These are phyloP conservation scores for Pestalotiopsis sp. DNA, from an alignment of 2,329 filamentous ascomycete species.

Conservation along the genomic window DNA sequence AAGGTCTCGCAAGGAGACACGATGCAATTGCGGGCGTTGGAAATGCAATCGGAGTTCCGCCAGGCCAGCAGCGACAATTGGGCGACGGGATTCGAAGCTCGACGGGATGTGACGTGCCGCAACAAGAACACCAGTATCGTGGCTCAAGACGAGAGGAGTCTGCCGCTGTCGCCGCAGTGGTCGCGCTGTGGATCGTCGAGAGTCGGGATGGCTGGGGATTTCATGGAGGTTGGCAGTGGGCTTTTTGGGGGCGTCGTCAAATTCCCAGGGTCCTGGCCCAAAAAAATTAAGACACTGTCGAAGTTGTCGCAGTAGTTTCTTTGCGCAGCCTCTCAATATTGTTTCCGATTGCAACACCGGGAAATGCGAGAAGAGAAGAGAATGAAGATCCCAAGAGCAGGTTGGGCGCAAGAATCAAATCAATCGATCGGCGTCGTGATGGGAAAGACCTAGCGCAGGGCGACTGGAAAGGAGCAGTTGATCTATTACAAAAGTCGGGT, in stretches of 20 bases:
- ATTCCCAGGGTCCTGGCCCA: slow-evolving; percentile 6
- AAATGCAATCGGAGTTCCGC: slow-evolving; percentile 5
- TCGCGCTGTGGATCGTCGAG: slow-evolving; percentile 16
- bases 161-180: slow-evolving; percentile 5
- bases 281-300: not conserved
- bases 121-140: slow-evolving; percentile 12
- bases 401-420: slow-evolving; percentile 6
- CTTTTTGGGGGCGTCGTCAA: not conserved
- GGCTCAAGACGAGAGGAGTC: slow-evolving; percentile 13
- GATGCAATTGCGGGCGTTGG: slow-evolving; percentile 13
- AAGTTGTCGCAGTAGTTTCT: slow-evolving; percentile 12
- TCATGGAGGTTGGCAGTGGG: slow-evolving; percentile 22
- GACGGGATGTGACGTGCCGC: slow-evolving; percentile 7
- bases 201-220: slow-evolving; percentile 28
- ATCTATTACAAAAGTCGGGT: slow-evolving; percentile 1
- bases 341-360: slow-evolving; percentile 11
- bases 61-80: slow-evolving; percentile 9
- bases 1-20: slow-evolving; percentile 33
- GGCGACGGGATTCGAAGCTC: not conserved
- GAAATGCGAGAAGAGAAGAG: not conserved
- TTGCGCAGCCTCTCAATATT: slow-evolving; percentile 22
- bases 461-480: slow-evolving; percentile 1
- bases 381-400: not conserved
- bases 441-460: not conserved
- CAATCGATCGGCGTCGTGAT: slow-evolving; percentile 8